Evolutionary conservation across 2,329 filamentous ascomycete genomes (phyloP), one percentile per base, ranked within the genome.

Genomic region (Juglanconis oblonga): DNA sequence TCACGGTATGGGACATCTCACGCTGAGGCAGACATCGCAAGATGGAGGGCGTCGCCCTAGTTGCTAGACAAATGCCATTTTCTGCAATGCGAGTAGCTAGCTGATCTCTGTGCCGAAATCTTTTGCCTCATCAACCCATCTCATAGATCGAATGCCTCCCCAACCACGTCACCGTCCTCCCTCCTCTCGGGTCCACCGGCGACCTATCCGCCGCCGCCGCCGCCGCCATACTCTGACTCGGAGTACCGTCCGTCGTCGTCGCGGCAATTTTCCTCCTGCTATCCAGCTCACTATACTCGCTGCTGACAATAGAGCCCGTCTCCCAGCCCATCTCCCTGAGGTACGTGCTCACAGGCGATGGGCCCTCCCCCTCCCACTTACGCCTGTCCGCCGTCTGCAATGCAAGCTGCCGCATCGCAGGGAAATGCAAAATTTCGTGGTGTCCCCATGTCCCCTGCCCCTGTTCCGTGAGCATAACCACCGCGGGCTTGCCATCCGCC

Each of bases 141-240:
- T 56, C 58, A 17, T 59, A 56, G 11, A 60, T 40, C 3, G 58
- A 60, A 42, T 60, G 52, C 33, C 58, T 56, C 3, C 42, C 58
- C 29, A 60, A 51, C 58, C 58, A 60, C 17, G 52, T 60, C 17
- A 33, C 58, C n/a, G 52, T 60, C 8, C 24, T 32, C 29, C 44
- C 55, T 14, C 42, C 53, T 36, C 44, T 38, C 10, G 24, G 45
- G 4, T 48, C 45, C 45, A 48, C 45, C n/a, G 45, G 24, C 24
- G 24, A 10, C 45, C 9, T 29, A 8, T 4, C 17, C 9, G 31
- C 17, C 6, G 9, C 17, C 9, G 31, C 17, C 6, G 9, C 17
- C 9, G 8, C 45, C 9, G 3, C 24, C 45, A 6, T 24, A 24
- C 24, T 24, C 24, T 24, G 24, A 24, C 24, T 24, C 24, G 24